These are phyloP conservation scores for Metarhizium anisopliae DNA, from an alignment of 2,329 filamentous ascomycete species.

Conservation along the genomic window DNA sequence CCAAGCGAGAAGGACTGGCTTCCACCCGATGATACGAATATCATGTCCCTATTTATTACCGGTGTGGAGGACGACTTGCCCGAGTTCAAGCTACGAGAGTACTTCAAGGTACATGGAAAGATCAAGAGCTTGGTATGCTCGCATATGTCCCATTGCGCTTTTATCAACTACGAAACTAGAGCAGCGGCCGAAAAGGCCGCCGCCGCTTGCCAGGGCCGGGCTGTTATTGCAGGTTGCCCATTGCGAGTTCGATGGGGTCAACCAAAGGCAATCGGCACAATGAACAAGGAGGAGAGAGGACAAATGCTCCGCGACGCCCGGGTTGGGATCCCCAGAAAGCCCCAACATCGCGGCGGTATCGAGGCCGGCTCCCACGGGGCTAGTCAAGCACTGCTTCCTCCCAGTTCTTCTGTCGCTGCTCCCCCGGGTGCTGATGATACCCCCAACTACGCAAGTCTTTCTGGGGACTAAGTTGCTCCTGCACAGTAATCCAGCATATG, in stretches of 20 bases:
- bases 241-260: constrained; percentile 86
- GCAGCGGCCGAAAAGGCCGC: constrained; percentile 81
- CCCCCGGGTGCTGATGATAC: constrained; percentile 73
- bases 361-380: constrained; percentile 29
- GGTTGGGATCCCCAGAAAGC: constrained; percentile 23
- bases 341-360: constrained; percentile 17
- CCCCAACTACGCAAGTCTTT: constrained; percentile 70
- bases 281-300: constrained; percentile 78
- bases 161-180: constrained; percentile 85
- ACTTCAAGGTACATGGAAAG: constrained; percentile 82
- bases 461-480: constrained; percentile 55
- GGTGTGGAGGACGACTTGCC: constrained; percentile 94
- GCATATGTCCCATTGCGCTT: constrained; percentile 94
- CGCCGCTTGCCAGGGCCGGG: constrained; percentile 74
- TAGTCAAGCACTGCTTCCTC: not conserved
- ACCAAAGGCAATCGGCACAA: constrained; percentile 82
- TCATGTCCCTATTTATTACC: constrained; percentile 90
- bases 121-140: constrained; percentile 91
- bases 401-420: constrained; percentile 48
- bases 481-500: constrained; percentile 8
- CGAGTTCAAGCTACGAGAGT: constrained; percentile 81
- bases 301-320: constrained; percentile 69
- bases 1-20: constrained; percentile 78
- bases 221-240: constrained; percentile 84
- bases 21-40: constrained; percentile 73